A percentile compares a stretch with the other conserved stretches of the same genome.
Evolutionary conservation across 2,329 filamentous ascomycete genomes (phyloP).

Genomic region (Aspergillus aculeatus): DNA sequence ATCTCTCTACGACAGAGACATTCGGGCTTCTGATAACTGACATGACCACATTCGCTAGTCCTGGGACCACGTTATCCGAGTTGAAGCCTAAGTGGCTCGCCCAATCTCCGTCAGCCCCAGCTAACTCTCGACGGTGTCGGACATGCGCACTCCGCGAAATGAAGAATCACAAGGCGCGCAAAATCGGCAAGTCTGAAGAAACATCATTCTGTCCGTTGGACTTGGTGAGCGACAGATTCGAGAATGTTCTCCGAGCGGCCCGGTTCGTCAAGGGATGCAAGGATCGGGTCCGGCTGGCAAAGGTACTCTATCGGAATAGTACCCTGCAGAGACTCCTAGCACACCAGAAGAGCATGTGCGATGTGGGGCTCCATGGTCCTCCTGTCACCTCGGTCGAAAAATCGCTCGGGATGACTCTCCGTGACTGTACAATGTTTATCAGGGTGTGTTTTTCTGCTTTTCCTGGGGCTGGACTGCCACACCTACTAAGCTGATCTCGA

Average conservation of each 20-base stretch:
- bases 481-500: neutral
- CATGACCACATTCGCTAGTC: slow-evolving; percentile 56
- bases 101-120: slow-evolving; percentile 71
- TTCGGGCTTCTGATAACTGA: slow-evolving; percentile 72
- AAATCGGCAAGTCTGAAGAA: slow-evolving; percentile 28
- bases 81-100: slow-evolving; percentile 84
- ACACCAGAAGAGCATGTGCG: slow-evolving; percentile 34
- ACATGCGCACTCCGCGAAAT: slow-evolving; percentile 65
- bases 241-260: slow-evolving; percentile 48
- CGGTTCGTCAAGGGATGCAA: slow-evolving; percentile 35
- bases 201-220: slow-evolving; percentile 64
- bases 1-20: slow-evolving; percentile 55
- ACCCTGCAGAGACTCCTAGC: slow-evolving; percentile 36
- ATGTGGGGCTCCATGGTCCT: slow-evolving; percentile 38
- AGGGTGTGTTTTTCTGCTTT: slow-evolving; percentile 46
- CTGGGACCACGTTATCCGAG: slow-evolving; percentile 55
- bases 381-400: slow-evolving; percentile 48
- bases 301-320: slow-evolving; percentile 34
- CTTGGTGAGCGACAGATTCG: slow-evolving; percentile 52
- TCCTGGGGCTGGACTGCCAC: neutral
- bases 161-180: slow-evolving; percentile 43
- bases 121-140: slow-evolving; percentile 63
- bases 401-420: slow-evolving; percentile 72
- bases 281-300: slow-evolving; percentile 38
- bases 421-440: slow-evolving; percentile 75